Evolutionary conservation across 2,329 filamentous ascomycete species (phyloP).

Genomic region (Domatiomyces catenatus): DNA sequence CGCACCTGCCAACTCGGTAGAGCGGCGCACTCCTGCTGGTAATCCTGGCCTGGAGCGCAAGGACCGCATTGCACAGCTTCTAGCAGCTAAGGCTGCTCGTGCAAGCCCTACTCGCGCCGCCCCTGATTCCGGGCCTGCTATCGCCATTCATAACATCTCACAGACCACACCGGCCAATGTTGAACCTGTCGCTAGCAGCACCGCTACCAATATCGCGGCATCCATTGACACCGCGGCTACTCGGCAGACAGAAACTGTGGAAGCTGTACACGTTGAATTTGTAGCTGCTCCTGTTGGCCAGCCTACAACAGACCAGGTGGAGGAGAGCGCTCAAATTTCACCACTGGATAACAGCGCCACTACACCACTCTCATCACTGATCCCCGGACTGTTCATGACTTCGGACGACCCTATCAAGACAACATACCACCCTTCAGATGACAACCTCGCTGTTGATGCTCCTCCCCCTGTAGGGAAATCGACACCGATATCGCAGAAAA

Average conservation of each 20-base stretch:
- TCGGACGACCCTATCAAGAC: conserved; percentile 9
- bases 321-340: neutral
- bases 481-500: neutral
- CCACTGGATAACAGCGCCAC: neutral
- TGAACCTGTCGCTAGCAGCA: neutral
- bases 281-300: neutral
- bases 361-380: conserved; percentile 25
- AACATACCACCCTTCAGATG: neutral
- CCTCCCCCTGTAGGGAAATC: neutral
- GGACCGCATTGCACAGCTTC: conserved; percentile 58
- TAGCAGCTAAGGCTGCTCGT: conserved; percentile 57
- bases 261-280: neutral
- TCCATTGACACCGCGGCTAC: neutral
- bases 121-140: conserved; percentile 5
- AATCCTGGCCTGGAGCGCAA: conserved; percentile 48
- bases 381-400: conserved; percentile 40
- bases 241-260: conserved; percentile 13
- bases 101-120: conserved; percentile 3
- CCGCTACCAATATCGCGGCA: neutral
- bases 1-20: neutral
- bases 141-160: conserved; percentile 6
- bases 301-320: neutral
- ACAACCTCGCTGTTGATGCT: neutral
- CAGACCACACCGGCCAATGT: neutral
- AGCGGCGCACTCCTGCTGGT: conserved; percentile 3